phyloP scores from a whole-genome alignment of 345 rosid species.

The Eutrema heterophyllum region DNA sequence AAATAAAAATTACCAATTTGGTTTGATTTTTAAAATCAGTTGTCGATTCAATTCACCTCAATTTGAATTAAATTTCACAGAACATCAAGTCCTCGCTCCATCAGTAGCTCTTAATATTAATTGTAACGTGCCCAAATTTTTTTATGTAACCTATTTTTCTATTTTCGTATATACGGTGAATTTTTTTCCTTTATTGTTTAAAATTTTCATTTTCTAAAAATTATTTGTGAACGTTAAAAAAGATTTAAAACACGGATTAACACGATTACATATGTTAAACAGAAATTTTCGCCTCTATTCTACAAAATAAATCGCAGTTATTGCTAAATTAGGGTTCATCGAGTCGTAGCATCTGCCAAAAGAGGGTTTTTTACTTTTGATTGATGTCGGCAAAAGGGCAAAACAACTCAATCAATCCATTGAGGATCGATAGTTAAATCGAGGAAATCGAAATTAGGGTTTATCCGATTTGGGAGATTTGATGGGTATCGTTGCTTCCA shows the following conservation, averaged over 20 bases:
- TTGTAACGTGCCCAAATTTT: too few species aligned
- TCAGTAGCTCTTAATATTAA: too few species aligned
- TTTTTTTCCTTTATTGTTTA: not conserved
- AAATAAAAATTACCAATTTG: too few species aligned
- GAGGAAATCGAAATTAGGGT: constrained; percentile 4
- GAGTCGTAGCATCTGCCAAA: constrained; percentile 9
- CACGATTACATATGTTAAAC: not conserved
- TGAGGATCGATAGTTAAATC: not conserved
- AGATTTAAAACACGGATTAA: not conserved
- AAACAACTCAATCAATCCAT: not conserved
- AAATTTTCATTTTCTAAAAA: not conserved
- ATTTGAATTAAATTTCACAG: too few species aligned
- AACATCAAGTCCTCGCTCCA: too few species aligned
- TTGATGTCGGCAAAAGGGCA: not conserved
- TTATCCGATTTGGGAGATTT: not conserved
- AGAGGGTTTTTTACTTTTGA: not conserved
- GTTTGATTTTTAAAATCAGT: too few species aligned
- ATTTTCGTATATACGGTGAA: not conserved
- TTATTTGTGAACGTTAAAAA: not conserved
- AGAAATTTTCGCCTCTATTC: not conserved
- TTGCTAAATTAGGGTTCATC: constrained; percentile 5
- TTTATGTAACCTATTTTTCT: too few species aligned
- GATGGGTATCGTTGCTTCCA: constrained; percentile 26
- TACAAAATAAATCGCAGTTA: not conserved
- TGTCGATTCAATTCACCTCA: too few species aligned